Percentiles rank a stretch among this genome's conserved stretches.
These are phyloP conservation scores for Pleurotus cornucopiae DNA, from an alignment of 768 basidiomycete species.

Conservation along the genomic window DNA sequence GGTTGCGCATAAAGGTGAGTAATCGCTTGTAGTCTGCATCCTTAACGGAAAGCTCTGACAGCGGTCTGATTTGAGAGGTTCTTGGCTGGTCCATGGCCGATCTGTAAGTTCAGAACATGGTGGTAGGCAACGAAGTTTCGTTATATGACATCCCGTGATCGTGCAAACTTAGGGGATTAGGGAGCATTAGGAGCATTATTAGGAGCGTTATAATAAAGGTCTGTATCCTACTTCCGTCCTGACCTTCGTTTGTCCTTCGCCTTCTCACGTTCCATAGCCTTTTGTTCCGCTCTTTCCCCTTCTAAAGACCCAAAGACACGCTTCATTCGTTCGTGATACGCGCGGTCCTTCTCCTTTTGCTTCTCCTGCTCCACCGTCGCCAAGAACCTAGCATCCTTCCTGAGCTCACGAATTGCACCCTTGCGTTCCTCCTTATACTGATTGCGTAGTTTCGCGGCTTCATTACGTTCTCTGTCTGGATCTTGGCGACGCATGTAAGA, in stretches of 20 bases:
- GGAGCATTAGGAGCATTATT: no score
- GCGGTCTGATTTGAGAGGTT: slow-evolving; percentile 25
- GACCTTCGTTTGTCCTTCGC: slow-evolving; percentile 69
- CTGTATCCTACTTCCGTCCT: slow-evolving; percentile 54
- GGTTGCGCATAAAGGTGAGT: slow-evolving; percentile 35
- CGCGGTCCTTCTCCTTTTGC: slow-evolving; percentile 78
- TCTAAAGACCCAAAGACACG: slow-evolving; percentile 74
- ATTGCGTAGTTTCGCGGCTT: slow-evolving; percentile 76
- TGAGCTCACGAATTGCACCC: slow-evolving; percentile 92
- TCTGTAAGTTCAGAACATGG: background rate
- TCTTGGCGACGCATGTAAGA: slow-evolving; percentile 78
- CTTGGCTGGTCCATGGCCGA: slow-evolving; percentile 13
- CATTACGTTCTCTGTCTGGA: slow-evolving; percentile 89
- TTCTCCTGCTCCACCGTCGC: slow-evolving; percentile 83
- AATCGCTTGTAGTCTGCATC: slow-evolving; percentile 34
- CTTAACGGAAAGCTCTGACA: slow-evolving; percentile 20
- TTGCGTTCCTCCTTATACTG: slow-evolving; percentile 95
- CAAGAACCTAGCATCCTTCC: slow-evolving; percentile 94
- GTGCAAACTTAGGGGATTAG: no score
- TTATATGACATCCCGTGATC: no score
- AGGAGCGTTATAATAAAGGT: no score
- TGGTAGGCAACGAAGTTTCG: background rate
- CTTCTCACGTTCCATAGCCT: slow-evolving; percentile 85
- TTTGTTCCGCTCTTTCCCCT: slow-evolving; percentile 91
- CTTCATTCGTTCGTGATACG: slow-evolving; percentile 81